Base-by-base conservation (phyloP, 306 rosid genomes). In the Pueraria montana region DNA sequence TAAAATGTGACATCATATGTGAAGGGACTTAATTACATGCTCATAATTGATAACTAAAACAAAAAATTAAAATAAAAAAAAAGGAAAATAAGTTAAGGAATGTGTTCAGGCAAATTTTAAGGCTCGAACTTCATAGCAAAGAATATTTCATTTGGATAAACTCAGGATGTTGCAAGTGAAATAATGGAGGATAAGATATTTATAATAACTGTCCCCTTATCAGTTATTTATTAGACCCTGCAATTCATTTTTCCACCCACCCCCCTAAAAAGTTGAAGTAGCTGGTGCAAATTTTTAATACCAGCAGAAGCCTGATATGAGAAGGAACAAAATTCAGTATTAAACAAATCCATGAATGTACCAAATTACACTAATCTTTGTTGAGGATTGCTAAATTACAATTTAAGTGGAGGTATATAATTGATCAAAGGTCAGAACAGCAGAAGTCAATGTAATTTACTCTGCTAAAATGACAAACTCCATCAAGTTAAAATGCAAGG, bases 111-210 rank as follows among this genome's bases (percentile, higher is more conserved):
- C 38, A 73, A 56, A 64, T 32, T 9, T 62, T 24, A 43, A 30
- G 30, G 50, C 36, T 69, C 7, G 11, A 20, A 56, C 14, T 56
- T 56, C 42, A 53, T 68, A 38, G 53, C 65, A 70, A 3, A 73
- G 48, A 80, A 62, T 26, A 63, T 72, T 50, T 79, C 72, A 80
- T 75, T 48, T 45, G 75, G 70, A 77, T 72, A 53, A 74, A 17
- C 23, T 14, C 21, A 61, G 58, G 55, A 46, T 40, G 48, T 26
- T 63, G n/a, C 48, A 50, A 80, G 68, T 27, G 53, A 76, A 62
- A 71, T 63, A 40, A 26, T 14, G 59, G 52, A 63, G 56, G 49
- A 64, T 73, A 49, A 50, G 52, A 72, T 50, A 49, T 46, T 36
- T 53, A 46, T 58, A 76, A 83, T 63, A 77, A 65, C 32, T 1